A percentile compares a stretch with the other conserved stretches of the same genome.
These are phyloP conservation scores for Pleurotus djamor DNA, from an alignment of 768 basidiomycete genomes.

Conservation along the genomic window DNA sequence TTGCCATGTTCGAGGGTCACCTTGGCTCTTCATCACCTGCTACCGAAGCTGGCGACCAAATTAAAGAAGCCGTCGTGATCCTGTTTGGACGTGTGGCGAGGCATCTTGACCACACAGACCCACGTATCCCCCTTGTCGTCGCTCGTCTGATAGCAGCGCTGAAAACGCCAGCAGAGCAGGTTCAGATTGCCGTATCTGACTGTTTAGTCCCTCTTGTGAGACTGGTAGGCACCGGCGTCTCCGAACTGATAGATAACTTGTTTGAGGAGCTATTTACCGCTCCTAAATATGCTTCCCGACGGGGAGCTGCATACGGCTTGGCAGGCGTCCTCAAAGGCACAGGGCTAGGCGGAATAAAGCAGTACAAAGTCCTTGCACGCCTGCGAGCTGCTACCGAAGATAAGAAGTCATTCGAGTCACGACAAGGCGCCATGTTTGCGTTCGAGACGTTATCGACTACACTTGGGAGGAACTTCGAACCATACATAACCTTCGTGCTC, in stretches of 20 bases:
- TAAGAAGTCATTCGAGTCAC: constrained; percentile 82
- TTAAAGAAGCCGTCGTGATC: constrained; percentile 94
- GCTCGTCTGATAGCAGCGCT: constrained; percentile 85
- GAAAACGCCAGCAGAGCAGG: constrained; percentile 93
- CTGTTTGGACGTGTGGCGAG: constrained; percentile 90
- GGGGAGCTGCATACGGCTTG: constrained; percentile 96
- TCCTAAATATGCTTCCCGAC: constrained; percentile 86
- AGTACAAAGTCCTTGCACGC: constrained; percentile 73
- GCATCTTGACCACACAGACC: constrained; percentile 77
- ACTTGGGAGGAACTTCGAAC: constrained; percentile 90
- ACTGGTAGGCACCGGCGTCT: constrained; percentile 58
- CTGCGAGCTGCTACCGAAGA: constrained; percentile 80
- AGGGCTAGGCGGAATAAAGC: constrained; percentile 83
- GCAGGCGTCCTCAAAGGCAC: constrained; percentile 92
- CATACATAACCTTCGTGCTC: constrained; percentile 81
- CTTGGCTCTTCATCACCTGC: constrained; percentile 53
- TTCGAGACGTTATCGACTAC: constrained; percentile 89
- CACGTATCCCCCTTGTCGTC: constrained; percentile 78
- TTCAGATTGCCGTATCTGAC: constrained; percentile 95
- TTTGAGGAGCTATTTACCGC: constrained; percentile 76
- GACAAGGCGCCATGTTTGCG: constrained; percentile 94
- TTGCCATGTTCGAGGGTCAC: constrained; percentile 79
- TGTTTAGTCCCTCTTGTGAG: constrained; percentile 88
- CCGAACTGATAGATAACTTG: constrained; percentile 70
- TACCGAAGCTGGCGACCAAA: constrained; percentile 78